Base-by-base conservation (phyloP, 495 filamentous ascomycete species). In the Penicillium bialowiezense region DNA sequence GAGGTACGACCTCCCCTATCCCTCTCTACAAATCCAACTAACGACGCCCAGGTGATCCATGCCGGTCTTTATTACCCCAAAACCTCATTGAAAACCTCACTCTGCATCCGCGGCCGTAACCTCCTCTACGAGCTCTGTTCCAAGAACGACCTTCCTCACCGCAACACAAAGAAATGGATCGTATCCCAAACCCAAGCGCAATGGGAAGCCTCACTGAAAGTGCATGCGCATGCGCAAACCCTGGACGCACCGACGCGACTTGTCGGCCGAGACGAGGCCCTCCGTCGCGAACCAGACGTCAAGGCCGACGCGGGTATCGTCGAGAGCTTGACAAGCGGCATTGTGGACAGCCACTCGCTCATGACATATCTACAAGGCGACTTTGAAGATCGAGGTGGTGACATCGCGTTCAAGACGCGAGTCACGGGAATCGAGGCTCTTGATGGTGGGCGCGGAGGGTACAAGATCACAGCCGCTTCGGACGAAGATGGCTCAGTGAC, bases 31-130 rank as follows among this genome's bases (percentile, higher is more conserved):
- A 31, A n/a, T 14, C 19, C 37, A 47, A 28, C 23, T 9, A 34
- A 40, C 26, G 7, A 17, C 21, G 20, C 35, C 3, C 51, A 89
- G 87, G 92, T 97, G 34, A 96, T 97, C 48, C 93, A 98, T 59
- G 93, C 88, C 2, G 95, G 95, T 33, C 80, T 97, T 35, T 97
- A 98, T 74, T 98, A 98, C 71, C 87, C 87, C 29, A 62, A 77
- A 15, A 61, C 65, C 31, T 84, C 83, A 1, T 81, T 96, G 13
- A 98, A 98, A 68, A 90, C 93, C 0, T 65, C 67, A 1, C 83
- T 98, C 41, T 98, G 93, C 69, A 76, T 97, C 57, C 60, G 67
- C 36, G 93, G 93, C 48, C 81, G 82, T 42, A 57, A 84, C 33
- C 73, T 88, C 68, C 72, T 98, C 54, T 98, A 98, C 70, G 74